These are phyloP conservation scores for Ascochyta koolunga DNA, from an alignment of 2,329 filamentous ascomycete genomes.

Conservation along the genomic window DNA sequence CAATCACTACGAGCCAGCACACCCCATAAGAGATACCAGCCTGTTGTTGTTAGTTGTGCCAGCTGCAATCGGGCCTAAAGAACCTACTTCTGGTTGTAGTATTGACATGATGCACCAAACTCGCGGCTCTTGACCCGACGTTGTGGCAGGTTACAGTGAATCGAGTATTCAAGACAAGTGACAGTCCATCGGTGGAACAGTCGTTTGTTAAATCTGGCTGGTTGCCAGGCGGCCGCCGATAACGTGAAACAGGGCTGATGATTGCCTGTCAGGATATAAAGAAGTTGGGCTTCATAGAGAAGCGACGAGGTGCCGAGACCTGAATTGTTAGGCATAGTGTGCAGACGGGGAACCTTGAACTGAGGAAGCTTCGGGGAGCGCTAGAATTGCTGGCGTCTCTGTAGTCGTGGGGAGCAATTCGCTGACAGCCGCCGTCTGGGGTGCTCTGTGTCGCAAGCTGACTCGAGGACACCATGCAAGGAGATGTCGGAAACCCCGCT, in stretches of 20 bases:
- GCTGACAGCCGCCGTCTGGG: conserved; percentile 4
- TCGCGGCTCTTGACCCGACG: conserved; percentile 11
- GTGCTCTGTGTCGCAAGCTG: conserved; percentile 4
- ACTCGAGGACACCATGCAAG: background rate
- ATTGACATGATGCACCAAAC: conserved; percentile 28
- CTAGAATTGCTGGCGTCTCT: conserved; percentile 1
- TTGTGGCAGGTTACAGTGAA: conserved; percentile 7
- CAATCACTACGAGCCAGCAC: conserved; percentile 43
- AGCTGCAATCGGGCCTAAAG: background rate
- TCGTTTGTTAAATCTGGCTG: conserved; percentile 3
- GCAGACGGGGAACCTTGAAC: background rate
- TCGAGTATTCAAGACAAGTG: background rate
- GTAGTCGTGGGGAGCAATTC: conserved; percentile 4
- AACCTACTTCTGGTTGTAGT: conserved; percentile 36
- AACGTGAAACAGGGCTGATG: conserved; percentile 12
- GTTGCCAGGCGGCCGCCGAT: background rate
- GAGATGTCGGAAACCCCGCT: conserved; percentile 1
- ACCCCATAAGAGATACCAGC: conserved; percentile 42
- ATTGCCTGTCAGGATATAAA: conserved; percentile 3
- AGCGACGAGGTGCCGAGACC: background rate
- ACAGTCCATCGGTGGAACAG: conserved; percentile 5
- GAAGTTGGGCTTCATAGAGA: conserved; percentile 5
- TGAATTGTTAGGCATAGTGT: background rate
- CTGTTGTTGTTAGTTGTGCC: conserved; percentile 7
- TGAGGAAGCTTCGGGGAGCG: background rate